Conservation (phyloP, 768 basidiomycete species). For the Naganishia randhawae region DNA sequence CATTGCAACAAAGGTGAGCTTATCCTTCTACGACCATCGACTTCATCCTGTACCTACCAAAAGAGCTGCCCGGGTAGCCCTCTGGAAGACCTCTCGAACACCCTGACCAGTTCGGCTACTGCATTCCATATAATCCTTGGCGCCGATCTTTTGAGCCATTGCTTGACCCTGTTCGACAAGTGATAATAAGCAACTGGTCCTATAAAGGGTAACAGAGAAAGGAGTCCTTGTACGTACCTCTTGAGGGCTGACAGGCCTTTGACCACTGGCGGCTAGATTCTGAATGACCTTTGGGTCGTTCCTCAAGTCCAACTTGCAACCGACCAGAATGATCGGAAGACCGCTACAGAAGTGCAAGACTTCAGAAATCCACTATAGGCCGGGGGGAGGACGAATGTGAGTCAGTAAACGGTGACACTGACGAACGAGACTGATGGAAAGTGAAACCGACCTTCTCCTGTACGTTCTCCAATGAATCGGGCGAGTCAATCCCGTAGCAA, state of each 20-base stretch:
- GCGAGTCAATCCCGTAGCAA: constrained; percentile 50
- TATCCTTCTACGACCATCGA: not conserved
- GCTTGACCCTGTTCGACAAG: constrained; percentile 55
- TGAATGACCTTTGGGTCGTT: constrained; percentile 39
- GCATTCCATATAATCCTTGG: constrained; percentile 81
- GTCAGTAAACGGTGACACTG: not conserved
- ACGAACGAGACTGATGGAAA: too few species aligned
- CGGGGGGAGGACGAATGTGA: constrained; percentile 8
- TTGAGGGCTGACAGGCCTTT: constrained; percentile 67
- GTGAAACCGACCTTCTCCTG: constrained; percentile 49
- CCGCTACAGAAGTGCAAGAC: constrained; percentile 51
- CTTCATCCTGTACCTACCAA: not conserved
- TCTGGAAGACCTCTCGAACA: constrained; percentile 85
- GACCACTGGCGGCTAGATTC: constrained; percentile 70
- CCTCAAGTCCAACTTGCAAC: constrained; percentile 51
- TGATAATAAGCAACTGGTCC: not conserved
- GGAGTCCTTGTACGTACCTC: constrained; percentile 55
- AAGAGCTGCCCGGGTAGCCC: constrained; percentile 69
- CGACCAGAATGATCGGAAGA: constrained; percentile 49
- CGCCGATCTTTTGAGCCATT: constrained; percentile 91
- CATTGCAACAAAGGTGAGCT: not conserved
- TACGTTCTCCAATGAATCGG: constrained; percentile 50
- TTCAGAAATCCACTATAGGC: constrained; percentile 50
- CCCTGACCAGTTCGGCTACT: constrained; percentile 86
- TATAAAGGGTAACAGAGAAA: too few species aligned